A percentile compares a stretch with the other conserved stretches of the same genome.
Conservation (phyloP, 2,329 filamentous ascomycete species). For the Verticillium albo-atrum region DNA sequence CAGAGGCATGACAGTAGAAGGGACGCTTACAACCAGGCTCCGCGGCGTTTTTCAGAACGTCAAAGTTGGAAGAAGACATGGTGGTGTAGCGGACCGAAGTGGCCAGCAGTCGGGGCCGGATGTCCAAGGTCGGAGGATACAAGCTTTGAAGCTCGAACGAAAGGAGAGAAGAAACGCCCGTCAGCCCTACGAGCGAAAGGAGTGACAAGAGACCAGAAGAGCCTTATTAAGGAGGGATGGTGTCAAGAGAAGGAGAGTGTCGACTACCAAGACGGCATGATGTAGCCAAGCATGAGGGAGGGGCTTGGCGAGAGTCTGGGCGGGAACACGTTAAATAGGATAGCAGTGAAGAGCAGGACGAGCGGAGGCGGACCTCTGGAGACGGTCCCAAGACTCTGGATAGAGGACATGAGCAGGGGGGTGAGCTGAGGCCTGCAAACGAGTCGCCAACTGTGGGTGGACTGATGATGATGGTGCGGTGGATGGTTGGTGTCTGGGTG, state of each 20-base stretch:
- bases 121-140: neutral
- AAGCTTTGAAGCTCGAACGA: neutral
- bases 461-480: neutral
- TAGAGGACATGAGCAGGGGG: neutral
- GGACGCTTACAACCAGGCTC: conserved; percentile 10
- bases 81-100: neutral
- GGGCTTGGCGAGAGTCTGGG: neutral
- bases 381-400: neutral
- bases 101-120: neutral
- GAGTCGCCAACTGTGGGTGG: neutral
- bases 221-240: neutral
- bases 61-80: conserved; percentile 7
- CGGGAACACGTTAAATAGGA: neutral
- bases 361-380: neutral
- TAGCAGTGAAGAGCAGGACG: neutral
- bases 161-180: neutral
- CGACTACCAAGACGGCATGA: neutral
- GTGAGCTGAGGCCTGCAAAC: neutral
- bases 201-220: neutral
- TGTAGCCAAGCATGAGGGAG: neutral
- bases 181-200: neutral
- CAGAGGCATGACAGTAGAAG: neutral
- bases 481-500: neutral
- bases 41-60: conserved; percentile 7
- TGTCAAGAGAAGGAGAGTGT: neutral